Conservation (phyloP, 345 rosid genomes). For the Ceriops decandra region DNA sequence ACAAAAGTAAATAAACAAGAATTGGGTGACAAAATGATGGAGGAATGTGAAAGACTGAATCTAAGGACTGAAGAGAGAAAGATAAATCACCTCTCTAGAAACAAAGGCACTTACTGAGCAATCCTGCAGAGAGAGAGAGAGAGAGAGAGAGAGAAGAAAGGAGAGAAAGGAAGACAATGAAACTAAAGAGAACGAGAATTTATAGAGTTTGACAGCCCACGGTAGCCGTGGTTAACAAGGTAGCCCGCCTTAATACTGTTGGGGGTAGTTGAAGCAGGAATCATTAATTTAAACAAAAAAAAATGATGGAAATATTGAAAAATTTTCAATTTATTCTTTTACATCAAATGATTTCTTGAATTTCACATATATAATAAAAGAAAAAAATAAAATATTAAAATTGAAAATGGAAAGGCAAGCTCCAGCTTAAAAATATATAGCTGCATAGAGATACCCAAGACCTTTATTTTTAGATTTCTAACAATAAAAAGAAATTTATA, state of each 20-base stretch:
- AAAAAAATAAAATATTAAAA: too few species aligned
- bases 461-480: too few species aligned
- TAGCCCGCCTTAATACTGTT: conserved; percentile 12
- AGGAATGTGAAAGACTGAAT: not conserved
- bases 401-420: too few species aligned
- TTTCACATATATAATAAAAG: too few species aligned
- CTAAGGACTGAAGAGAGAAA: not conserved
- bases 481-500: too few species aligned
- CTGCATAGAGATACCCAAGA: too few species aligned
- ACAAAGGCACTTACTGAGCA: not conserved
- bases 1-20: not conserved
- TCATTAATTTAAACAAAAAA: too few species aligned
- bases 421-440: too few species aligned
- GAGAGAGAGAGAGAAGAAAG: conserved; percentile 4
- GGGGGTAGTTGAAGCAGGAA: too few species aligned
- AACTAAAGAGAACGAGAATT: conserved; percentile 35
- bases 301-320: too few species aligned
- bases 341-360: too few species aligned
- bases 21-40: not conserved
- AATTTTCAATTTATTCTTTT: too few species aligned
- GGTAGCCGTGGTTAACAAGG: conserved; percentile 74
- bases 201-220: conserved; percentile 43
- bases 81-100: not conserved
- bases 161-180: conserved; percentile 22
- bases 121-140: not conserved